A percentile compares a stretch with the other conserved stretches of the same genome.
Conservation (phyloP, 495 filamentous ascomycete species). For the Cudoniella acicularis region DNA sequence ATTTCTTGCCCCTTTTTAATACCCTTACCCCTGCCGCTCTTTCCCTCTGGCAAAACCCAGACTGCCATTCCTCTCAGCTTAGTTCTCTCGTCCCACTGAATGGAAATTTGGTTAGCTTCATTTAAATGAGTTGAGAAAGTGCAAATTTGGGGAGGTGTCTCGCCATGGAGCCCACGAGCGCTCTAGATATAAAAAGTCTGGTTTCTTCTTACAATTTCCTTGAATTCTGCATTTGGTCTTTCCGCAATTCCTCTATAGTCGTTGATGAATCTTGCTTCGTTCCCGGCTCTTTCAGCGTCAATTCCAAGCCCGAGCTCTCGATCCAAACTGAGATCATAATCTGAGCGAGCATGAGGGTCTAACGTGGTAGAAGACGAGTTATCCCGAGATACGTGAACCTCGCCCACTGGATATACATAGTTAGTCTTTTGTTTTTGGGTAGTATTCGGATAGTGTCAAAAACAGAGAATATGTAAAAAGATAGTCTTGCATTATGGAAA, state of each 20-base stretch:
- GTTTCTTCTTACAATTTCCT: constrained; percentile 28
- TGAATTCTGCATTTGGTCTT: constrained; percentile 47
- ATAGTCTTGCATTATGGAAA: too few relatives aligned
- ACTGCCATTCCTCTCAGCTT: constrained; percentile 55
- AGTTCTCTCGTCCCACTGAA: constrained; percentile 38
- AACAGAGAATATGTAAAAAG: too few relatives aligned
- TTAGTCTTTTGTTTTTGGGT: too few relatives aligned
- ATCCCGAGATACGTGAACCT: constrained; percentile 11
- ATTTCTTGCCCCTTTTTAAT: constrained; percentile 59
- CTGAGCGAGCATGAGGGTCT: constrained; percentile 40
- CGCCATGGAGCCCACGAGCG: too few relatives aligned
- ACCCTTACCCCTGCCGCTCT: constrained; percentile 38
- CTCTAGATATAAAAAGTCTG: not conserved
- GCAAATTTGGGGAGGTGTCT: too few relatives aligned
- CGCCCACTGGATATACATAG: constrained; percentile 37
- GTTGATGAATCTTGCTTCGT: constrained; percentile 70
- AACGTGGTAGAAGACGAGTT: constrained; percentile 11
- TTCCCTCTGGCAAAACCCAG: constrained; percentile 54
- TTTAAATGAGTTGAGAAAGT: too few relatives aligned
- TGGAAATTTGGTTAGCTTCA: not conserved
- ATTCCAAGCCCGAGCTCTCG: constrained; percentile 55
- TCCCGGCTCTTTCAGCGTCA: constrained; percentile 58
- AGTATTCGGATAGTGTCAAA: too few relatives aligned
- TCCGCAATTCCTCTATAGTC: constrained; percentile 64
- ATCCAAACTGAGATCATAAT: constrained; percentile 67